Percentiles rank a stretch among this genome's conserved stretches.
These are phyloP conservation scores for Ilyonectria robusta DNA, from an alignment of 2,329 filamentous ascomycete genomes.

Conservation along the genomic window DNA sequence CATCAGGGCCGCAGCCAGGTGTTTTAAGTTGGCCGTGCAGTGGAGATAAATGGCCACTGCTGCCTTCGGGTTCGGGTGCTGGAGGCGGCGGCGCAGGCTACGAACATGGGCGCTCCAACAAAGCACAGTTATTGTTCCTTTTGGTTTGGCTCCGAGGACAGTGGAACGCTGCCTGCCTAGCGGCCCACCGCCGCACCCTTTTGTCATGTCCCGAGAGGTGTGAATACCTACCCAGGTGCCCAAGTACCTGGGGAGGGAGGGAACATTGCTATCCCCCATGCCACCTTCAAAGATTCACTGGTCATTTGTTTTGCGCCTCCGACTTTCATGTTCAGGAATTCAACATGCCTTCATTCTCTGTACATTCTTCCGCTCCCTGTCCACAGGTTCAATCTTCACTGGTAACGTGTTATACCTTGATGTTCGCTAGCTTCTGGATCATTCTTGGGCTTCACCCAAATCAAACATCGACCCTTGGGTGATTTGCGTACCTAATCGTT, in stretches of 20 bases:
- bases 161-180: background rate
- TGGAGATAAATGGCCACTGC: constrained; percentile 34
- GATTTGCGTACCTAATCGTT: too few species aligned
- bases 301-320: background rate
- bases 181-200: background rate
- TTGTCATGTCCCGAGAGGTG: background rate
- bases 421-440: too few species aligned
- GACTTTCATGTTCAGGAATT: too few species aligned
- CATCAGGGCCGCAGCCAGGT: background rate
- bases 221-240: background rate
- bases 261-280: too few species aligned
- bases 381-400: too few species aligned
- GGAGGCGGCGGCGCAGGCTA: background rate
- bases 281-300: background rate
- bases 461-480: too few species aligned
- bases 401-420: too few species aligned
- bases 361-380: too few species aligned
- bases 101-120: background rate
- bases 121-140: background rate
- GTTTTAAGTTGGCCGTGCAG: constrained; percentile 6
- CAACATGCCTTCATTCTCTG: too few species aligned
- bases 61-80: constrained; percentile 40
- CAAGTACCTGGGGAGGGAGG: too few species aligned
- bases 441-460: too few species aligned
- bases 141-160: background rate